These are phyloP conservation scores for Massarina eburnea DNA, from an alignment of 2,329 filamentous ascomycete genomes.

Conservation along the genomic window DNA sequence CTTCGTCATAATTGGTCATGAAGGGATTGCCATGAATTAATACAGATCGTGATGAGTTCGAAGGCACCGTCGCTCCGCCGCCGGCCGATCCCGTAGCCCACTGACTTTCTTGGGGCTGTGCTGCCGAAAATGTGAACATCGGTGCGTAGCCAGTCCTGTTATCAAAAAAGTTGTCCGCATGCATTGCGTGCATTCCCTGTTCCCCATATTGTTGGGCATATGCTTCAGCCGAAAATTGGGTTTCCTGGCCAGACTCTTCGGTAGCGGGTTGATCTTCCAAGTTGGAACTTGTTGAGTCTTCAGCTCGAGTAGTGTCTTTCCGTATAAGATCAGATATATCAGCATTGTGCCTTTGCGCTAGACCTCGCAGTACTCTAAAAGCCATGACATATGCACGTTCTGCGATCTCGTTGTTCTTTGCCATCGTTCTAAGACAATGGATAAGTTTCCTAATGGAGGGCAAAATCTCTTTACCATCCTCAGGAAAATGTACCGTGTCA, in stretches of 20 bases:
- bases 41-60: not conserved
- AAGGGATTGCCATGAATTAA: not conserved
- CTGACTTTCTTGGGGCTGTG: not conserved
- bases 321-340: conserved; percentile 4
- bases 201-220: not conserved
- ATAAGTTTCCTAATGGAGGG: conserved; percentile 37
- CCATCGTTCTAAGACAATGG: conserved; percentile 37
- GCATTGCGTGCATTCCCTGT: not conserved
- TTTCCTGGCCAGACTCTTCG: not conserved
- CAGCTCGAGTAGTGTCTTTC: not conserved
- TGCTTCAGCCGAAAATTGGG: not conserved
- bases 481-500: conserved; percentile 26
- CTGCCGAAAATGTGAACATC: not conserved
- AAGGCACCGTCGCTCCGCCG: not conserved
- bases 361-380: conserved; percentile 3
- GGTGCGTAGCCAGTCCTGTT: not conserved
- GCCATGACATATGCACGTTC: conserved; percentile 26
- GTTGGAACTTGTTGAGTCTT: not conserved
- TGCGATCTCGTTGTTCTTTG: conserved; percentile 29
- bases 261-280: not conserved
- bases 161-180: not conserved
- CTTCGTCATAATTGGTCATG: not conserved
- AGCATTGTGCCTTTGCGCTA: not conserved
- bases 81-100: not conserved
- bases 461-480: conserved; percentile 26